A percentile compares a stretch with the other conserved stretches of the same genome.
Conservation (phyloP, 148 eudicot genomes). For the Rhododendron mucronatum region DNA sequence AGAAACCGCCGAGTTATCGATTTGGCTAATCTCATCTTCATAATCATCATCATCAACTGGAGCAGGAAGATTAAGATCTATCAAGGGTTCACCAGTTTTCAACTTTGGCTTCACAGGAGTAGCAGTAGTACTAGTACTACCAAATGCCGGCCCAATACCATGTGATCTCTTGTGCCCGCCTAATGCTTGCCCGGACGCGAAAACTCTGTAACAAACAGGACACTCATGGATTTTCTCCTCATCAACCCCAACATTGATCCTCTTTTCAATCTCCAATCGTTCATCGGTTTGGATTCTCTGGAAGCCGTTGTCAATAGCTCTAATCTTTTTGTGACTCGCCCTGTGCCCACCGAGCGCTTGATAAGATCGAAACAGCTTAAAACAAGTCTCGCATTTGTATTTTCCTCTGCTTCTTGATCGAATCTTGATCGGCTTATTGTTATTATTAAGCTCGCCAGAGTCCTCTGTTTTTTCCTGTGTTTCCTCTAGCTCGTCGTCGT, state of each 20-base stretch:
- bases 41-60: conserved; percentile 29
- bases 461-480: neutral
- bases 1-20: conserved; percentile 54
- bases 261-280: neutral
- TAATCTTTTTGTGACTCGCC: conserved; percentile 49
- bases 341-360: conserved; percentile 67
- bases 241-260: neutral
- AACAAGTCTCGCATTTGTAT: conserved; percentile 46
- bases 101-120: neutral
- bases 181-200: conserved; percentile 52
- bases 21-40: conserved; percentile 21
- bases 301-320: neutral
- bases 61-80: conserved; percentile 90
- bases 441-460: neutral
- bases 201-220: conserved; percentile 52
- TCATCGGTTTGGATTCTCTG: neutral
- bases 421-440: neutral
- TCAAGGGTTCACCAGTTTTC: conserved; percentile 14
- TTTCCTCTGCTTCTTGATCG: neutral
- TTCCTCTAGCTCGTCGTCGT: neutral
- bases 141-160: conserved; percentile 17
- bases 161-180: conserved; percentile 70
- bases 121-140: neutral
- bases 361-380: conserved; percentile 38
- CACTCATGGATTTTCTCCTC: conserved; percentile 45